These are phyloP conservation scores for Rhizophagus clarus DNA, from an alignment of 192 early-diverging fungal genomes.

Conservation along the genomic window DNA sequence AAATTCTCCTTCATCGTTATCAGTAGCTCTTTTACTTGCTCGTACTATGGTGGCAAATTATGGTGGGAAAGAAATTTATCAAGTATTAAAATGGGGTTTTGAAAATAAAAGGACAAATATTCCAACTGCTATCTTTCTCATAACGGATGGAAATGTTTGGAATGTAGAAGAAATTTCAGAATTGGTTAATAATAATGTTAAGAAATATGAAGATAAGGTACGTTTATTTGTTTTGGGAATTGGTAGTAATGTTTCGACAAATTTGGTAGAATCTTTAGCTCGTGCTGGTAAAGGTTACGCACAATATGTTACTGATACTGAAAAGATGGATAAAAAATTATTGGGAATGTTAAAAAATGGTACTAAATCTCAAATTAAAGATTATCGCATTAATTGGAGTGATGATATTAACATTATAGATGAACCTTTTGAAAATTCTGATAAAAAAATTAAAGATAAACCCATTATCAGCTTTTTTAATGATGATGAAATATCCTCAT, in stretches of 20 bases:
- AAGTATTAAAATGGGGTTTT: conserved; percentile 39
- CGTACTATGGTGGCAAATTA: conserved; percentile 41
- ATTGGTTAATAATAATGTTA: conserved; percentile 30
- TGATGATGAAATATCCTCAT: not conserved
- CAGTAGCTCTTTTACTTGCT: conserved; percentile 37
- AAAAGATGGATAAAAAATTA: conserved; percentile 56
- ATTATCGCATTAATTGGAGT: conserved; percentile 45
- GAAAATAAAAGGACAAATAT: conserved; percentile 35
- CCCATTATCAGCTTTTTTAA: not conserved
- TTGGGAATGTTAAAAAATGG: conserved; percentile 57
- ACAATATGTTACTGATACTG: conserved; percentile 45
- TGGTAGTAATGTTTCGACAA: conserved; percentile 54
- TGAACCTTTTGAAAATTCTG: not conserved
- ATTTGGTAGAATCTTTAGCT: conserved; percentile 53
- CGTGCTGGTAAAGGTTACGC: conserved; percentile 52
- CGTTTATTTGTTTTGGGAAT: conserved; percentile 55
- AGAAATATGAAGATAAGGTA: conserved; percentile 18
- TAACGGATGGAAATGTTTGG: conserved; percentile 55
- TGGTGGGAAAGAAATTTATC: conserved; percentile 56
- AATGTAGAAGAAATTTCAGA: conserved; percentile 43
- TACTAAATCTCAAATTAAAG: conserved; percentile 41
- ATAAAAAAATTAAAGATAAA: not conserved
- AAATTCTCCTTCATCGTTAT: conserved; percentile 42
- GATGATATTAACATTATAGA: not conserved
- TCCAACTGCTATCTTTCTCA: conserved; percentile 44